Percentiles rank a stretch among this genome's conserved stretches.
phyloP scores from a whole-genome alignment of 345 rosid species.

The Aethionema arabicum region DNA sequence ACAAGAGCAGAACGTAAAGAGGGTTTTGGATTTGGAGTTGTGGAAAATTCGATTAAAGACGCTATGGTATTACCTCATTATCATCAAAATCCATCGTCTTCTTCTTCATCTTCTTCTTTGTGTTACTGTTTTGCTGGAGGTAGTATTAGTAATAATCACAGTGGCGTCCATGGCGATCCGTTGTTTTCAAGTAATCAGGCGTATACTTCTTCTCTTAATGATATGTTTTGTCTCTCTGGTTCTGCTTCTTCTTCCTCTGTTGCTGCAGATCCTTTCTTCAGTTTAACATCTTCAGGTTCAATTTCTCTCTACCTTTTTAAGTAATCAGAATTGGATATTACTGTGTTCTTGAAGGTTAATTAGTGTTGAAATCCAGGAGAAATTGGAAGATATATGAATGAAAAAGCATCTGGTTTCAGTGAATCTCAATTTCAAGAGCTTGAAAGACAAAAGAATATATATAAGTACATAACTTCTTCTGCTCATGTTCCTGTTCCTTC shows the following conservation, averaged over 20 bases:
- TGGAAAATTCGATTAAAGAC: conserved; percentile 34
- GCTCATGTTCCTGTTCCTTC: conserved; percentile 78
- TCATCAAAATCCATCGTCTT: conserved; percentile 31
- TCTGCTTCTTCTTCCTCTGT: conserved; percentile 43
- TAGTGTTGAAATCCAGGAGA: conserved; percentile 39
- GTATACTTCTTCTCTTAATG: conserved; percentile 26
- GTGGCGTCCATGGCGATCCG: conserved; percentile 35
- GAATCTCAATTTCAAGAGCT: conserved; percentile 81
- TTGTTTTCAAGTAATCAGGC: conserved; percentile 48
- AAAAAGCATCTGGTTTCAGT: conserved; percentile 61
- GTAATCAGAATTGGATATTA: neutral
- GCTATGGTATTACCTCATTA: conserved; percentile 37
- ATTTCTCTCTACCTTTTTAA: conserved; percentile 31
- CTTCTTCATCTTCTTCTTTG: conserved; percentile 31
- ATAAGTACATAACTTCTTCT: conserved; percentile 74
- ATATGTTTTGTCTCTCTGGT: conserved; percentile 43
- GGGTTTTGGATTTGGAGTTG: conserved; percentile 45
- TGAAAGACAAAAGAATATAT: conserved; percentile 75
- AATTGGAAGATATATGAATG: conserved; percentile 43
- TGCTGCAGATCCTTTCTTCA: conserved; percentile 42
- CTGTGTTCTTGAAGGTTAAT: conserved; percentile 12
- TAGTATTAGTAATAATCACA: neutral
- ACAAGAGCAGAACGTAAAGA: conserved; percentile 32
- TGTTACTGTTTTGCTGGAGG: conserved; percentile 36
- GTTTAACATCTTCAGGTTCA: conserved; percentile 45